phyloP scores from a whole-genome alignment of 1,284 basidiomycete species.

The Puccinia horiana region DNA sequence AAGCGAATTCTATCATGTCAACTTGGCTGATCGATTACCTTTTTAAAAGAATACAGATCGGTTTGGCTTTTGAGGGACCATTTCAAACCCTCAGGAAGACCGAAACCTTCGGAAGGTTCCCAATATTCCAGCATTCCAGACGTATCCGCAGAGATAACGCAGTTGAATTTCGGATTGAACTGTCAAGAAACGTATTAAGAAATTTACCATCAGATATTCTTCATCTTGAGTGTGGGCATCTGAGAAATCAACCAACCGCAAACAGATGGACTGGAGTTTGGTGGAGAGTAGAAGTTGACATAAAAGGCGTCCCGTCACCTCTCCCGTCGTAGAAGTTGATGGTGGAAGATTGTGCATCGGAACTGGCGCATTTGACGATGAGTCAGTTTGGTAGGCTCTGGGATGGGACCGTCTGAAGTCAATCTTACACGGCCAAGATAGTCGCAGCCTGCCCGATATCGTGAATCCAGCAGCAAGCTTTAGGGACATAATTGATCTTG shows the following conservation, averaged over 20 bases:
- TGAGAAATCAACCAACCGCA: slow-evolving; percentile 66
- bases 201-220: not conserved
- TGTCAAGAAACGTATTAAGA: slow-evolving; percentile 58
- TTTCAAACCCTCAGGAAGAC: slow-evolving; percentile 69
- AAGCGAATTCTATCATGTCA: not conserved
- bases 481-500: slow-evolving; percentile 78
- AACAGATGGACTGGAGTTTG: slow-evolving; percentile 85
- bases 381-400: not conserved
- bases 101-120: slow-evolving; percentile 86
- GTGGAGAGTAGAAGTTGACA: slow-evolving; percentile 75
- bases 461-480: slow-evolving; percentile 91
- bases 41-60: slow-evolving; percentile 97
- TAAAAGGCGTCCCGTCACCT: slow-evolving; percentile 74
- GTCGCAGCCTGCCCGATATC: slow-evolving; percentile 80
- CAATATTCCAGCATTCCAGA: slow-evolving; percentile 96
- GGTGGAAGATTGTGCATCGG: slow-evolving; percentile 72
- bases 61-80: slow-evolving; percentile 91
- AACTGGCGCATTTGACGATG: slow-evolving; percentile 62
- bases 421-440: slow-evolving; percentile 76
- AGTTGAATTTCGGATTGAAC: slow-evolving; percentile 88
- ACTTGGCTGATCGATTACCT: slow-evolving; percentile 63
- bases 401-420: not conserved
- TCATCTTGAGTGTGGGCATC: not conserved
- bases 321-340: slow-evolving; percentile 92
- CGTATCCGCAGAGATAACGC: slow-evolving; percentile 90